A percentile compares a stretch with the other conserved stretches of the same genome.
Conservation (phyloP, 148 eudicot genomes). For the Limonium bicolor region DNA sequence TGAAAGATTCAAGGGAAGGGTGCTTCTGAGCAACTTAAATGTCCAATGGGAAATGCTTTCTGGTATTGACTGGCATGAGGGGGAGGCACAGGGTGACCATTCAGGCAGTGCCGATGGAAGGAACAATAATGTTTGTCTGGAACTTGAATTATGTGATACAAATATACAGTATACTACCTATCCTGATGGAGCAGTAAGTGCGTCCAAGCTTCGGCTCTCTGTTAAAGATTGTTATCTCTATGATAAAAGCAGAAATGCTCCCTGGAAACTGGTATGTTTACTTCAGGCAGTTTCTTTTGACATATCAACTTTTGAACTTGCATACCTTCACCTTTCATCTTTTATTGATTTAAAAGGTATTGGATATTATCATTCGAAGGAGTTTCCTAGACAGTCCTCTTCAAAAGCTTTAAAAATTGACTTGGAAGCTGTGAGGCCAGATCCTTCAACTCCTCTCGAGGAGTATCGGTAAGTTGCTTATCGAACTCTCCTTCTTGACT, state of each 20-base stretch:
- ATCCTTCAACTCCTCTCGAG: conserved; percentile 71
- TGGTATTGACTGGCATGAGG: conserved; percentile 81
- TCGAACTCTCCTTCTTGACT: not conserved
- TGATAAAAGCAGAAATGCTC: conserved; percentile 67
- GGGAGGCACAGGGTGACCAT: conserved; percentile 17
- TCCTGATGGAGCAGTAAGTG: conserved; percentile 55
- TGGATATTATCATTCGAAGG: conserved; percentile 73
- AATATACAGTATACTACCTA: conserved; percentile 35
- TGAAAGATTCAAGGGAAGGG: conserved; percentile 42
- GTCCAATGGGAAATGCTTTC: conserved; percentile 66
- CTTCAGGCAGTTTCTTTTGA: not conserved
- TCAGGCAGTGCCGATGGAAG: conserved; percentile 27
- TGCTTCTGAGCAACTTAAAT: conserved; percentile 46
- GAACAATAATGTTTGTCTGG: conserved; percentile 44
- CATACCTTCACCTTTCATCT: too few species aligned
- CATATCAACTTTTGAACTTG: too few species aligned
- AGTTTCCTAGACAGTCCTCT: conserved; percentile 53
- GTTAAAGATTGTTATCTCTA: conserved; percentile 54
- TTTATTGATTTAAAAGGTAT: conserved; percentile 54
- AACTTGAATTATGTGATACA: conserved; percentile 51
- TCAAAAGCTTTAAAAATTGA: conserved; percentile 75
- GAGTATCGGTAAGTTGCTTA: conserved; percentile 56
- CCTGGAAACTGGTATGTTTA: conserved; percentile 72
- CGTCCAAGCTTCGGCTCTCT: conserved; percentile 43
- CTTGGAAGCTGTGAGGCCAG: conserved; percentile 82